Base-by-base conservation (phyloP, 2,329 filamentous ascomycete species). In the Pseudogymnoascus verrucosus region DNA sequence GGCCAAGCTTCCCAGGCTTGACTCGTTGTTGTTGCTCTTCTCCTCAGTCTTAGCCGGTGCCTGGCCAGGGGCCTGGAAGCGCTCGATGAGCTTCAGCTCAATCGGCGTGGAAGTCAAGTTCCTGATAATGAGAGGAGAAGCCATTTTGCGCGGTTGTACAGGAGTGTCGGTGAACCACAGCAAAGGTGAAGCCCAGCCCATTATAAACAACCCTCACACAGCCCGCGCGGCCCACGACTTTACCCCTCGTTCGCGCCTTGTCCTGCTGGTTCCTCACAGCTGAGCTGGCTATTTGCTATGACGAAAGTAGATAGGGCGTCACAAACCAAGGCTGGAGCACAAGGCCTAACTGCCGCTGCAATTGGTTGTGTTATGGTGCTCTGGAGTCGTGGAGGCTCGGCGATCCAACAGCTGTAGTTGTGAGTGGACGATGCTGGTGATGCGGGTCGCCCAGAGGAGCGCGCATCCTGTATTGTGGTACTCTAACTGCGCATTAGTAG, bases 81-180 rank as follows among this genome's bases (percentile, higher is more conserved):
- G 87, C 78, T 96, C 89, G 64, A 93, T 79, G 65, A 80, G 75
- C 74, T 86, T 87, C 69, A 97, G 82, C 68, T 88, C 84, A 63
- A 96, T 79, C n/a, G 86, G 81, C 60, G 84, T 87, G 64, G 84
- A 80, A 51, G 90, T 93, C 68, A 96, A 79, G 75, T 97, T 97
- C 71, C 93, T 91, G 70, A 97, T 84, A 4, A 84, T 89, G 68
- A 96, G 78, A n/a, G 63, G 54, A 16, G 62, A 61, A 14, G 64
- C 59, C 59, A 60, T 60, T 60, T 37, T 39, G 59, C 59, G 59
- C 37, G 59, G 59, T 60, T 10, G 47, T 31, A 8, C 3, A 8
- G 47, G 26, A 54, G 47, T 12, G n/a, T 31, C 31, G 26, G 47
- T 34, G 26, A 54, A 54, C 47, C 47, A 54, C 8, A 19, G 26